Base-by-base conservation (phyloP, 768 basidiomycete species). In the Mycena amicta region DNA sequence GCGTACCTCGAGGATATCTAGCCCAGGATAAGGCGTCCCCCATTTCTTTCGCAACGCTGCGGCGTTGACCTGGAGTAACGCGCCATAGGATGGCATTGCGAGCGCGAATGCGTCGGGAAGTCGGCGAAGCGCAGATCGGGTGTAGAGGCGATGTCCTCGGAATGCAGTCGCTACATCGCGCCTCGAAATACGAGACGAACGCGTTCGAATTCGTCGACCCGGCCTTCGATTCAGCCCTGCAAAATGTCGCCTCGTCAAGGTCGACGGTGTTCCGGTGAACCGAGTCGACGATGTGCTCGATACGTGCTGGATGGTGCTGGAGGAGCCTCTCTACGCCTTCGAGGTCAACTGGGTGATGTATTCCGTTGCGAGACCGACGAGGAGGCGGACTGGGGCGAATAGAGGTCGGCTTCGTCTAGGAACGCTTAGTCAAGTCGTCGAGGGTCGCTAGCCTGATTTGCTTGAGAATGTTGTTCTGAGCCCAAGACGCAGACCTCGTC, bases 231-330 rank as follows among this genome's bases (percentile, higher is more conserved):
- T 96, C 68, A 6, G 89, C 85, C 49, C 71, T 76, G 55, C 83
- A 74, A 78, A 85, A 96, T 11, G 89, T 93, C n/a, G 74, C 64
- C 37, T 78, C 65, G 75, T 97, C 93, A 65, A 98, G 95, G 74
- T 99, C 97, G 73, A 99, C 95, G 5, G 95, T 83, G 71, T 95
- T 93, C 66, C 98, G 96, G 70, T 99, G 97, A 5, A 99, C 78
- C 30, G 90, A 92, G 25, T 96, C 96, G 53, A 98, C 92, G 67
- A 98, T 68, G 72, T 93, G 98, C 67, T 98, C 88, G 60, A 98
- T 83, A 50, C 77, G 75, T 33, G 74, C 72, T 11, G 71, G 72
- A 57, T 86, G 72, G 26, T 69, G 65, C 30, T 72, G 57, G 30
- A 96, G 77, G 22, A 92, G 76, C 3, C 59, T 59, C 46, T 80